A percentile compares a stretch with the other conserved stretches of the same genome.
Conservation (phyloP, 345 rosid species). For the Pelargonium nanum region DNA sequence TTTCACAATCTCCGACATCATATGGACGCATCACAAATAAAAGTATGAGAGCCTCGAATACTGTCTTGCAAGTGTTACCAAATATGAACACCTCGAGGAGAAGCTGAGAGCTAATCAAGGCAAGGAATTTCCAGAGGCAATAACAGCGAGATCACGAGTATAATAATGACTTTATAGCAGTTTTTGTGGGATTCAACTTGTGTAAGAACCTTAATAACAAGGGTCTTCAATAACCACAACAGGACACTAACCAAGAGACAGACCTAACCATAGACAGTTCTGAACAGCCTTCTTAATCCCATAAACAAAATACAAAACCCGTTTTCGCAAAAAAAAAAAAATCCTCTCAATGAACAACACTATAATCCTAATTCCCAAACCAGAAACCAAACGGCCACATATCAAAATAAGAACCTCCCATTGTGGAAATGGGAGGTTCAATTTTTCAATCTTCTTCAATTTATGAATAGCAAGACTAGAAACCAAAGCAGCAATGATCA, state of each 20-base stretch:
- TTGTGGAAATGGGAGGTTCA: slow-evolving; percentile 72
- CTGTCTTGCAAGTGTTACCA: slow-evolving; percentile 81
- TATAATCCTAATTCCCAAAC: slow-evolving; percentile 69
- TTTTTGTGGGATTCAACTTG: slow-evolving; percentile 88
- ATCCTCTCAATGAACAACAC: slow-evolving; percentile 79
- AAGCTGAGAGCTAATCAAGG: slow-evolving; percentile 63
- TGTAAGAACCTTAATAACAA: slow-evolving; percentile 76
- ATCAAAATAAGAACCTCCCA: slow-evolving; percentile 84
- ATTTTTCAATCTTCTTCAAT: slow-evolving; percentile 20
- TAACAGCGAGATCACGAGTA: slow-evolving; percentile 58
- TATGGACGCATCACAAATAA: slow-evolving; percentile 86
- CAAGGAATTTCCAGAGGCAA: slow-evolving; percentile 59
- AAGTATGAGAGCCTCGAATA: slow-evolving; percentile 82
- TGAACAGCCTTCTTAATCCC: slow-evolving; percentile 72
- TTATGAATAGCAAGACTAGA: slow-evolving; percentile 37
- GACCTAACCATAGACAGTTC: slow-evolving; percentile 74
- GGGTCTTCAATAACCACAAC: slow-evolving; percentile 78
- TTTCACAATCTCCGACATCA: slow-evolving; percentile 95
- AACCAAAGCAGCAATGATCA: slow-evolving; percentile 35
- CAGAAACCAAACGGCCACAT: slow-evolving; percentile 74
- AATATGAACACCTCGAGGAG: slow-evolving; percentile 74
- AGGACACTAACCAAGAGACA: slow-evolving; percentile 48
- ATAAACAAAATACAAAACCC: slow-evolving; percentile 75
- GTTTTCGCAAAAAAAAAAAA: slow-evolving; percentile 52
- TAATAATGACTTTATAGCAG: slow-evolving; percentile 59